Evolutionary conservation across 2,329 filamentous ascomycete species (phyloP), one percentile per base, ranked within the genome.

Genomic region (Golovinomyces cichoracearum): DNA sequence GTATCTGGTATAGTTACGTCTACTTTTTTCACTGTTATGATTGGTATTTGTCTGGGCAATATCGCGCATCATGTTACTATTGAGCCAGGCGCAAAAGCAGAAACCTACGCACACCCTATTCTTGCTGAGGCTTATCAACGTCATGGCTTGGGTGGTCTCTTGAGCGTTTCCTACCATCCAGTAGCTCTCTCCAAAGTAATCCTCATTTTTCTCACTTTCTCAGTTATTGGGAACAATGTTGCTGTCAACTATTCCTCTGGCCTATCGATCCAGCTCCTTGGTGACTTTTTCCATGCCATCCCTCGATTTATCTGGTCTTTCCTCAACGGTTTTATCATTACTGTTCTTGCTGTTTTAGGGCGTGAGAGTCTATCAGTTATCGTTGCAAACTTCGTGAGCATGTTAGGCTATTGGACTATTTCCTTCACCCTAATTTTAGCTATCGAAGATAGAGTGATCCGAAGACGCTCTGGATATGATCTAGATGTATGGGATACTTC

Each of bases 101-200:
- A 56, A 44, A 57, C 58, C n/a, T 59, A 58, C 27, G 53, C 58
- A 52, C 57, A 63, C 49, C 65, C 64, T 58, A 55, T 60, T 45
- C 65, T 65, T 57, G 55, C 61, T 25, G 55, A 60, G 1, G 61
- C 63, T 1, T 66, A 69, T 53, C 56, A 59, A 21, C 57, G 64
- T 21, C 60, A 68, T 41, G 65, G 65, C 12, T 60, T 71, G 1
- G 68, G 68, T 19, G 68, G 66, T 50, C 60, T 71, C 4, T 63
- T 72, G 51, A 58, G 64, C 22, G 61, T 63, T 38, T 62, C 66
- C 55, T 64, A 67, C 19, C 62, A 68, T 51, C 68, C 68, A 0
- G 53, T 60, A 6, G 64, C 64, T 21, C 70, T 67, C 54, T 65
- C 66, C 27, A 69, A 70, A 50, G 65, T 70, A 55, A 63, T 65